Evolutionary conservation across 768 basidiomycete species (phyloP), one percentile per base, ranked within the genome.

Genomic region (Exsudoporus frostii): DNA sequence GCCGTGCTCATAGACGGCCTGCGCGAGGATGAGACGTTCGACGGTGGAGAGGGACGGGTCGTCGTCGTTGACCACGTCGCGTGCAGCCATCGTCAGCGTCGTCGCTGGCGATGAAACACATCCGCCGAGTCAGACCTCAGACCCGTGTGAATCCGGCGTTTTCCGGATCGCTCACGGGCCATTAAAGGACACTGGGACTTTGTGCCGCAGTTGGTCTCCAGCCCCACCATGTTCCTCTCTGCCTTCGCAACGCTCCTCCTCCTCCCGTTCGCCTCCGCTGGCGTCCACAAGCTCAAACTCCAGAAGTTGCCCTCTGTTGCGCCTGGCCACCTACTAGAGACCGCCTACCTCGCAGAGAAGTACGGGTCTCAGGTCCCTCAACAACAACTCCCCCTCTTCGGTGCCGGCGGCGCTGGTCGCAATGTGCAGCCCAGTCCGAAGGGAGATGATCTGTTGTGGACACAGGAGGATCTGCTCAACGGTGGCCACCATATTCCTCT

Each of bases 341-440:
- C 82, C 41, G 88, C 87, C 20, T 92, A 90, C 69, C 87, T 98
- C 52, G 85, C 88, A n/a, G 82, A 92, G 79, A 98, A 99, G 79
- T 97, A 98, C 79, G 85, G 90, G 48, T 64, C 73, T 34, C 64
- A 67, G 25, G 62, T 64, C 42, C 70, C 67, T 29, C 77, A 79
- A 64, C 72, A 71, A 57, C 75, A 82, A 58, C 61, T 79, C 46
- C 88, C 89, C 48, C 73, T 94, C 50, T 75, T 88, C 61, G 91
- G 90, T 42, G 76, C 84, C 36, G 88, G 88, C 57, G 88, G 88
- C 53, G 71, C 78, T 29, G 90, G 89, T 49, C 85, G 91, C 60
- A 76, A 73, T 55, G 65, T 80, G 43, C 82, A 74, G 25, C 72
- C 84, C 22, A 66, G 69, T 34, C 71, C 74, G 24, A 70, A 77